Evolutionary conservation across 495 filamentous ascomycete genomes (phyloP).

Genomic region (Glonium stellatum): DNA sequence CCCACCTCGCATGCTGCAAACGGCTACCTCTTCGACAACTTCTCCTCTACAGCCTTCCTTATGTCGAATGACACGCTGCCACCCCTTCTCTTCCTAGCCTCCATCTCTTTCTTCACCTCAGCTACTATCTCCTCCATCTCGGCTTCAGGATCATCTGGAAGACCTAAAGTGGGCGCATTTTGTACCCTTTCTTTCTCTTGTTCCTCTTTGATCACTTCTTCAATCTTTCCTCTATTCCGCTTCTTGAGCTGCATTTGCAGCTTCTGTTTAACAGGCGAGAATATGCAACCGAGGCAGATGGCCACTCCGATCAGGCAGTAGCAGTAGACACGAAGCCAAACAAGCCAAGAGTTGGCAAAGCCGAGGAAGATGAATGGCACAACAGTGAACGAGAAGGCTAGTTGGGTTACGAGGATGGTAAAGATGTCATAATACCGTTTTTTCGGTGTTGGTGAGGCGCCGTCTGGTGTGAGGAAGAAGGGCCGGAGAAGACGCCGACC

Average conservation of each 20-base stretch:
- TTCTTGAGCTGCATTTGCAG: slow-evolving; percentile 45
- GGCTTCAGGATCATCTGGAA: slow-evolving; percentile 65
- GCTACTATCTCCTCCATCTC: slow-evolving; percentile 74
- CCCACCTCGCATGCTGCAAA: too few relatives aligned
- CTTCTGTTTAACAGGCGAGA: slow-evolving; percentile 13
- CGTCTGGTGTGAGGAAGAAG: slow-evolving; percentile 79
- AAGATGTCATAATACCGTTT: slow-evolving; percentile 85
- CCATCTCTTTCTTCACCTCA: slow-evolving; percentile 67
- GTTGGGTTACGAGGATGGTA: slow-evolving; percentile 73
- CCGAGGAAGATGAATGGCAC: slow-evolving; percentile 77
- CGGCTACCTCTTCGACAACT: slow-evolving; percentile 10
- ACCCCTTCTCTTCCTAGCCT: slow-evolving; percentile 50
- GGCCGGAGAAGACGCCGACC: slow-evolving; percentile 78
- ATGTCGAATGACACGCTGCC: slow-evolving; percentile 25
- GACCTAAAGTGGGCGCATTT: slow-evolving; percentile 57
- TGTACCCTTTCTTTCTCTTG: slow-evolving; percentile 12
- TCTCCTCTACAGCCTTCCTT: slow-evolving; percentile 22
- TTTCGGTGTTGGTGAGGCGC: slow-evolving; percentile 53
- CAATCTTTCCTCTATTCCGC: slow-evolving; percentile 28
- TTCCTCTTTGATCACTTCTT: slow-evolving; percentile 20
- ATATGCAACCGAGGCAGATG: slow-evolving; percentile 62
- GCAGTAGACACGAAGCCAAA: slow-evolving; percentile 86
- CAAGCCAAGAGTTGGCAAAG: slow-evolving; percentile 56
- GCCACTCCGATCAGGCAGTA: slow-evolving; percentile 67
- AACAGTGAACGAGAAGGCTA: slow-evolving; percentile 72